These are phyloP conservation scores for Pythium guiyangense DNA, from an alignment of 352 stramenopile species.

Conservation along the genomic window DNA sequence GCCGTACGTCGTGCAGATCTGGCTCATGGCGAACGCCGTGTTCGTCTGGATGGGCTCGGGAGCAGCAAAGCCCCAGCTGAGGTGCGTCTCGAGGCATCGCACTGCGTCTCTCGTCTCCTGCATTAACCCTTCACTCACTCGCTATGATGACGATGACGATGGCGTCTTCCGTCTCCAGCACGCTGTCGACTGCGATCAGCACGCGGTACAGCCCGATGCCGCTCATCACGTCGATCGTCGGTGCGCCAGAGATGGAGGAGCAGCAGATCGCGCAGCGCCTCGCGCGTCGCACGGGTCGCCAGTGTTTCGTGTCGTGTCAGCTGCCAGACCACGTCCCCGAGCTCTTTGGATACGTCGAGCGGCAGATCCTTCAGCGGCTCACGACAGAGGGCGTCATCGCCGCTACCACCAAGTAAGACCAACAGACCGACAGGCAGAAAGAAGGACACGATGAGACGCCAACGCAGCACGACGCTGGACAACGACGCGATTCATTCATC, in stretches of 20 bases:
- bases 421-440: neutral
- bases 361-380: slow-evolving; percentile 49
- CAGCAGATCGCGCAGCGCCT: slow-evolving; percentile 80
- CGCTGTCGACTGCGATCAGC: slow-evolving; percentile 71
- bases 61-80: slow-evolving; percentile 33
- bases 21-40: slow-evolving; percentile 53
- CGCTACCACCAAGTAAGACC: neutral
- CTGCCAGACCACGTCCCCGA: slow-evolving; percentile 68
- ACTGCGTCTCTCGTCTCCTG: neutral
- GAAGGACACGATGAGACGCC: neutral
- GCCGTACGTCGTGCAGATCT: slow-evolving; percentile 66
- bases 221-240: slow-evolving; percentile 68
- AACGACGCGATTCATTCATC: neutral
- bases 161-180: slow-evolving; percentile 22
- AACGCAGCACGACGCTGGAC: neutral
- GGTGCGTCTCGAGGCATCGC: slow-evolving; percentile 11
- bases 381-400: slow-evolving; percentile 39
- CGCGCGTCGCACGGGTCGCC: slow-evolving; percentile 47
- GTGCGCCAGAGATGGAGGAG: slow-evolving; percentile 63
- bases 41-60: slow-evolving; percentile 79
- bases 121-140: neutral
- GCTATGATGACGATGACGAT: neutral
- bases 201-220: slow-evolving; percentile 80
- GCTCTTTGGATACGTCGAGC: slow-evolving; percentile 68
- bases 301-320: slow-evolving; percentile 83